Base-by-base conservation (phyloP, 768 basidiomycete species). In the Rhodosporidiobolus sp. region DNA sequence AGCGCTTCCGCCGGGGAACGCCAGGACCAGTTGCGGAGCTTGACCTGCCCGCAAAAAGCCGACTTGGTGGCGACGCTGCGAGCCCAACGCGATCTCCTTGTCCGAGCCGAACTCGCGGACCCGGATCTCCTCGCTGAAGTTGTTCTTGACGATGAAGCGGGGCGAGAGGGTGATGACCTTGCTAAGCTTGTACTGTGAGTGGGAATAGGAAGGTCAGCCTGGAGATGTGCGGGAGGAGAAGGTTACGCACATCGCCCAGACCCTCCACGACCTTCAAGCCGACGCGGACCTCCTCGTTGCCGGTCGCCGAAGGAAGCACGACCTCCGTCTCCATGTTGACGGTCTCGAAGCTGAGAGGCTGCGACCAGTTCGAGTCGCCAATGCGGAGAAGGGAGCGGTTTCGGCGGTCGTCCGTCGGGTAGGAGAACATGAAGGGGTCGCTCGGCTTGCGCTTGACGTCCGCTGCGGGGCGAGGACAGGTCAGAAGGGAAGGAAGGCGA, bases 211-310 rank as follows among this genome's bases (percentile, higher is more conserved):
- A 8, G 43, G 43, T 32, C 54, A 61, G 52, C 48, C 0, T n/a
- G 28, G 30, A 14, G 5, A n/a, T 22, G 7, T 30, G 14, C 32
- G 17, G n/a, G 24, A 28, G 10, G 24, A 35, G 1, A 4, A 55
- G 24, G 24, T 20, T 0, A 70, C 82, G 63, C 46, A 82, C 83
- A 72, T 96, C 97, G 48, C 96, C 96, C n/a, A 89, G 83, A 3
- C 94, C 96, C 81, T 95, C 94, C 26, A 86, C 85, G 87, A 94
- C 98, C 9, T 93, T 94, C 50, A 99, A 77, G 3, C 95, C 96
- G 57, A 91, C 81, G 79, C 94, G 90, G 63, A 88, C 85, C 79
- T 82, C 81, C 34, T 85, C 82, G 73, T 84, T 87, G 63, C 88
- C 87, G 43, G 83, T 83, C 54, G 85, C 82, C 16, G 89, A 88